phyloP scores from a whole-genome alignment of 768 basidiomycete genomes.

The Tylopilus plumbeoviolaceoides region DNA sequence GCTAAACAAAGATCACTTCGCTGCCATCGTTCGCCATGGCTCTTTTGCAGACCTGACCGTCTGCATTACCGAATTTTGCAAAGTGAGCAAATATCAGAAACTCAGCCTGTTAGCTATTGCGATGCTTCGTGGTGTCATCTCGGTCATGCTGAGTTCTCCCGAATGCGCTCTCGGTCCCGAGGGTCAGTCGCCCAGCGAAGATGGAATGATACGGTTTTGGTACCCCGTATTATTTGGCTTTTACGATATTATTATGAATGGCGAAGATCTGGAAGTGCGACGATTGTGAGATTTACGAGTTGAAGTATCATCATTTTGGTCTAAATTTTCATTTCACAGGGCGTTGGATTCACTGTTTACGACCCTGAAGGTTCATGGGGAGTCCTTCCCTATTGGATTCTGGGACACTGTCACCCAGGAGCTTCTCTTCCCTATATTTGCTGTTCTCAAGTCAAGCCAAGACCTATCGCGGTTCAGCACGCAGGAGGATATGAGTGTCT shows the following conservation, averaged over 20 bases:
- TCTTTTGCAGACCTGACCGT: conserved; percentile 95
- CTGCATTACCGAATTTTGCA: conserved; percentile 98
- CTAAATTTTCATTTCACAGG: conserved; percentile 38
- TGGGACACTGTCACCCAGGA: conserved; percentile 99
- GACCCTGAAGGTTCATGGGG: conserved; percentile 87
- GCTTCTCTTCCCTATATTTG: conserved; percentile 96
- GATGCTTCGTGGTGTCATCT: conserved; percentile 91
- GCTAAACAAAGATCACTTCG: conserved; percentile 87
- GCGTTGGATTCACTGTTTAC: conserved; percentile 96
- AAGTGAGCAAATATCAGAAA: conserved; percentile 99
- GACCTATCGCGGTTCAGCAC: conserved; percentile 91
- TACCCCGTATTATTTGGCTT: conserved; percentile 96
- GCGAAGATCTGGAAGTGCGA: conserved; percentile 96
- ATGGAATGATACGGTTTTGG: conserved; percentile 95
- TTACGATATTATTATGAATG: conserved; percentile 99
- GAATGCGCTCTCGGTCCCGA: conserved; percentile 50
- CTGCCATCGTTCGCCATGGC: conserved; percentile 87
- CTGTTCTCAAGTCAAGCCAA: conserved; percentile 88
- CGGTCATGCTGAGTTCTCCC: conserved; percentile 82
- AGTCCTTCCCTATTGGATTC: conserved; percentile 82
- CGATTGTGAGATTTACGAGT: conserved; percentile 65
- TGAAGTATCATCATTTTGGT: conserved; percentile 1
- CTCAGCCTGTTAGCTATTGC: conserved; percentile 94
- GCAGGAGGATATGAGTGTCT: conserved; percentile 99
- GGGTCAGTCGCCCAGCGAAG: conserved; percentile 49